Evolutionary conservation across 495 filamentous ascomycete genomes (phyloP), one percentile per base, ranked within the genome.

Genomic region (Penicillium cinerascens): DNA sequence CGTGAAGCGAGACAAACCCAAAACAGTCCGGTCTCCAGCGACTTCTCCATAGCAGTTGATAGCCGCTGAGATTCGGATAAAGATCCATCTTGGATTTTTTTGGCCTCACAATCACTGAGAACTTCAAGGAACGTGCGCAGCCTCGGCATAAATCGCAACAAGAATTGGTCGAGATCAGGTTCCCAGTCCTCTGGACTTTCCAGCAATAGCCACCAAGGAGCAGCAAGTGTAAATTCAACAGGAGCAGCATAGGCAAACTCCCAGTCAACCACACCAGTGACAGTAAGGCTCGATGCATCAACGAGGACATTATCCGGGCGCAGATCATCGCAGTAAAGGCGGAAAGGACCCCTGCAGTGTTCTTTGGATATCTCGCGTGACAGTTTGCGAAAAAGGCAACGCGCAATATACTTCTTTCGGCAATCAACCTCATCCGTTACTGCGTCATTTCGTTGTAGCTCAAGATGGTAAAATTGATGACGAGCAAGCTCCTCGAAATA

Each of bases 341-440:
- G 64, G 51, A 72, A 72, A 18, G 56, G 50, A 11, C 64, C 66
- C 10, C 38, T 48, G 44, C 44, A 45, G 35, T 59, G 49, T 50
- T 60, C 47, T 4, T n/a, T 49, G 23, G 54, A 61, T 50, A 58
- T 54, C 22, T 65, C 55, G 1, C 56, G 60, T 21, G 65, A 69
- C 21, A 75, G 37, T 17, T 39, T 39, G 37, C 37, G 37, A 50
- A 74, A 72, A 5, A 77, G 56, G 44, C 70, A 69, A 23, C 75
- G 76, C 6, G 76, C 72, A 2, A 75, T 66, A 38, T 76, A 75
- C 48, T 73, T 77, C 50, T 70, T 71, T 23, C 67, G 64, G 46
- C 64, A 72, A 51, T 78, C 74, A 16, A 66, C 64, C 40, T 66
- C 65, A 6, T 68, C 56, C 27, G 39, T 47, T 13, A 75, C 54